These are phyloP conservation scores for Arthrobotrys sphaeroides DNA, from an alignment of 2,329 filamentous ascomycete genomes.

Conservation along the genomic window DNA sequence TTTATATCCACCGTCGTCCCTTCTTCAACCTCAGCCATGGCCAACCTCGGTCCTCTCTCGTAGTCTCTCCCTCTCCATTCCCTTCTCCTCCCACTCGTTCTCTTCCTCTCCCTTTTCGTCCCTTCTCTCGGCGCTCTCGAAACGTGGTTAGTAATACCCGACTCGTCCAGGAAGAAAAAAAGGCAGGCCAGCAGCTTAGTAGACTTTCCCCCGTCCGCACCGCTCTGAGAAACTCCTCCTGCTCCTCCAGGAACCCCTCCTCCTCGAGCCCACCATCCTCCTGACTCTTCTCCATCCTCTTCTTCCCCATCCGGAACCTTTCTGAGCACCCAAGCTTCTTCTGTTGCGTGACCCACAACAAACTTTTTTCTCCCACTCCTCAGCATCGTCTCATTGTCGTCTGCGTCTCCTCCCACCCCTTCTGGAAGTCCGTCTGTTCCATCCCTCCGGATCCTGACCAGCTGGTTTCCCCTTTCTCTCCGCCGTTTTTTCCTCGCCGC, in stretches of 20 bases:
- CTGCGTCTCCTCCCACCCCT: slow-evolving; percentile 8
- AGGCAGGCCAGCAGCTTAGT: slow-evolving; percentile 51
- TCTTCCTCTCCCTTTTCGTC: slow-evolving; percentile 9
- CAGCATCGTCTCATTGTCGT: slow-evolving; percentile 16
- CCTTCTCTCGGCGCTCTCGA: neutral
- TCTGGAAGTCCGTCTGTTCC: neutral
- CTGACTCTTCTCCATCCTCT: neutral
- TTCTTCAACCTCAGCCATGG: slow-evolving; percentile 24
- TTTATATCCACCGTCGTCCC: slow-evolving; percentile 28
- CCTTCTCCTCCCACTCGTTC: slow-evolving; percentile 22
- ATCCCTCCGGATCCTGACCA: slow-evolving; percentile 2
- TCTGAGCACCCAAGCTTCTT: slow-evolving; percentile 3
- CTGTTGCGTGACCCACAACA: slow-evolving; percentile 39
- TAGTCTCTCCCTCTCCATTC: slow-evolving; percentile 8
- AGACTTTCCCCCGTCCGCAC: slow-evolving; percentile 32
- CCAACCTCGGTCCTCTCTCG: slow-evolving; percentile 38
- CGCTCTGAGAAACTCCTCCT: slow-evolving; percentile 21
- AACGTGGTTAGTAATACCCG: slow-evolving; percentile 25
- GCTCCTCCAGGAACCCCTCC: neutral
- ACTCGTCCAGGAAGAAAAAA: slow-evolving; percentile 25
- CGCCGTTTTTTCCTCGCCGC: slow-evolving; percentile 17
- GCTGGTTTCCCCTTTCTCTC: slow-evolving; percentile 17
- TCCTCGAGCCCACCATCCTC: slow-evolving; percentile 7
- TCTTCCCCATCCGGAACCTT: slow-evolving; percentile 2
- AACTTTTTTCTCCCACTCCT: slow-evolving; percentile 22